These are phyloP conservation scores for Parietaria judaica DNA, from an alignment of 306 rosid genomes.

Conservation along the genomic window DNA sequence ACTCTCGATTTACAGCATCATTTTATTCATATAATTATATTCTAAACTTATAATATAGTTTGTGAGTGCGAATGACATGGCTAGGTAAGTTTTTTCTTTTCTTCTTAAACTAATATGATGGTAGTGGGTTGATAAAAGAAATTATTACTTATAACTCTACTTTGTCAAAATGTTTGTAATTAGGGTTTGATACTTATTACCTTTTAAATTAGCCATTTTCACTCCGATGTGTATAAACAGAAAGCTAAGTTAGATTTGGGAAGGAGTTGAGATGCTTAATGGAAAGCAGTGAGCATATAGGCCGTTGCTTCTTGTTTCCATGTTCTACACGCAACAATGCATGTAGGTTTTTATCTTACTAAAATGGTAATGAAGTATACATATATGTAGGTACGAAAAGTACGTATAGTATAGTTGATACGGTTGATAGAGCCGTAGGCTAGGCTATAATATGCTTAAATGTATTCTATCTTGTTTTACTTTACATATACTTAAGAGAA, in stretches of 20 bases:
- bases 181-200: not conserved
- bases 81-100: constrained; percentile 4
- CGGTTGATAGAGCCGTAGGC: too few species aligned
- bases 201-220: constrained; percentile 1
- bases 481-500: too few species aligned
- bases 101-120: not conserved
- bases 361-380: not conserved
- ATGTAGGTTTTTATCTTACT: not conserved
- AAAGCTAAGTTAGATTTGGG: too few species aligned
- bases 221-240: not conserved
- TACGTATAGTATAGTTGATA: too few species aligned
- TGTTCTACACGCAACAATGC: not conserved
- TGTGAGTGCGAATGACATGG: constrained; percentile 50
- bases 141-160: not conserved
- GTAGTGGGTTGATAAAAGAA: constrained; percentile 4
- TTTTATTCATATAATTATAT: not conserved
- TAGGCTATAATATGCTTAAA: too few species aligned
- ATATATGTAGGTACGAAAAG: not conserved
- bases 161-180: constrained; percentile 7
- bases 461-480: too few species aligned
- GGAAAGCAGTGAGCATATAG: not conserved
- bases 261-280: not conserved
- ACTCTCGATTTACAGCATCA: not conserved
- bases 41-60: not conserved
- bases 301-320: not conserved